Evolutionary conservation across 2,329 filamentous ascomycete genomes (phyloP), one percentile per base, ranked within the genome.

Genomic region (Fusarium udum): DNA sequence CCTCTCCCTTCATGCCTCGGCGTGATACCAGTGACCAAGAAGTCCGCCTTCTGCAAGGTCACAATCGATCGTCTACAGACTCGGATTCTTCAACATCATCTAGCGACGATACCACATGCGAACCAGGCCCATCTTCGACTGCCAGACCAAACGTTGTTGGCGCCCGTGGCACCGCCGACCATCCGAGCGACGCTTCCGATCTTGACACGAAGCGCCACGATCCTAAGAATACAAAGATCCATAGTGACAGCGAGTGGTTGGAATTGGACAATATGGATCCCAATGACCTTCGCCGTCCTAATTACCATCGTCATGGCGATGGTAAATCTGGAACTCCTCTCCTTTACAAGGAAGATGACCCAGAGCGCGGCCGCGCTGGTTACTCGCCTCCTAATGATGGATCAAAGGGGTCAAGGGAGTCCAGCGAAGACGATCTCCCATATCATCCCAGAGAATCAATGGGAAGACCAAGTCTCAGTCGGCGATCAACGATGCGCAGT

Each of bases 401-500:
- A 42, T 52, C 67, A 40, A 77, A 56, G 28, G 61, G 55, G 36
- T 69, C 73, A 53, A 63, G 62, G 40, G 65, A 39, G 26, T 73
- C 73, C 24, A 78, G 71, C 53, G 78, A 78, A 49, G 76, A 78
- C 61, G 69, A 75, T 46, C 67, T 75, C 48, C 76, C 75, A 39
- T 74, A 76, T 69, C 79, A 64, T 65, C 52, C 67, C 7, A 73
- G 75, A 48, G 78, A 80, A 53, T 77, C 77, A 42, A 76, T 74
- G 45, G 70, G 72, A 61, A 64, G 69, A 43, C 71, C 70, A n/a
- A 60, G 78, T 52, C 78, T 84, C 57, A 79, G 78, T 66, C 77
- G 80, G 18, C 86, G 89, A 64, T 92, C 91, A 46, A 92, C 92
- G 18, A 91, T 97, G 83, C 91, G 92, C 78, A 95, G 94, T 79